Evolutionary conservation across 2,329 filamentous ascomycete species (phyloP).

Genomic region (Dothiorella sarmentorum): DNA sequence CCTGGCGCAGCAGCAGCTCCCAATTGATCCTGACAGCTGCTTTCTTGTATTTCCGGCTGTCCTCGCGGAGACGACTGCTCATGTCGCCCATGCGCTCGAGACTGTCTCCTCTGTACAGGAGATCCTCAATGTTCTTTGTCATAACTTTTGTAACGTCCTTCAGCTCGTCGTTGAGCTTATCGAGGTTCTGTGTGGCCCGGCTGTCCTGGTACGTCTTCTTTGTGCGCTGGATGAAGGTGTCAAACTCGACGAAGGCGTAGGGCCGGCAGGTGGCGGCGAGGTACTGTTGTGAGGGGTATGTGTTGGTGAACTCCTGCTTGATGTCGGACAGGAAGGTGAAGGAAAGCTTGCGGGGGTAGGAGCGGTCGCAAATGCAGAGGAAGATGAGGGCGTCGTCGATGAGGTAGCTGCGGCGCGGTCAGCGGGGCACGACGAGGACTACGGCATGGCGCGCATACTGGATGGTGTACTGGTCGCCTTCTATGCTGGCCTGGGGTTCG

Average conservation of each 20-base stretch:
- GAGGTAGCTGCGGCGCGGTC: slow-evolving; percentile 62
- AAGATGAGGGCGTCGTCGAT: slow-evolving; percentile 82
- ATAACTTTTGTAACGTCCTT: slow-evolving; percentile 98
- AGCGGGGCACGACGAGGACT: slow-evolving; percentile 19
- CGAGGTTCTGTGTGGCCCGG: slow-evolving; percentile 85
- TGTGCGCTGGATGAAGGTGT: slow-evolving; percentile 91
- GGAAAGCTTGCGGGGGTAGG: slow-evolving; percentile 95
- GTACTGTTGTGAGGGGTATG: slow-evolving; percentile 72
- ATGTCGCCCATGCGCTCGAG: slow-evolving; percentile 97
- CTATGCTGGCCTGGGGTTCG: slow-evolving; percentile 87
- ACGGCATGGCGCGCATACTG: slow-evolving; percentile 59
- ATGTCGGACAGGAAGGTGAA: slow-evolving; percentile 97
- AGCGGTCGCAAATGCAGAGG: slow-evolving; percentile 86
- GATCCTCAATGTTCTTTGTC: slow-evolving; percentile 99
- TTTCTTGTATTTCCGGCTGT: slow-evolving; percentile 89
- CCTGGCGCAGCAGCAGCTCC: slow-evolving; percentile 91
- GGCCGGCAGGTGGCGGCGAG: slow-evolving; percentile 73
- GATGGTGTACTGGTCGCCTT: slow-evolving; percentile 76
- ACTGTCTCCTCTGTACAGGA: slow-evolving; percentile 90
- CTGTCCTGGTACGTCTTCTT: slow-evolving; percentile 93
- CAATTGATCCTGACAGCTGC: slow-evolving; percentile 96
- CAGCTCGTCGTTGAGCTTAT: slow-evolving; percentile 94
- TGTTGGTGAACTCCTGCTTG: slow-evolving; percentile 82
- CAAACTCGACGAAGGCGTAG: slow-evolving; percentile 97
- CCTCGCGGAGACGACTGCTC: slow-evolving; percentile 79